phyloP scores from a whole-genome alignment of 495 filamentous ascomycete species.

The Lepidopterella palustris region DNA sequence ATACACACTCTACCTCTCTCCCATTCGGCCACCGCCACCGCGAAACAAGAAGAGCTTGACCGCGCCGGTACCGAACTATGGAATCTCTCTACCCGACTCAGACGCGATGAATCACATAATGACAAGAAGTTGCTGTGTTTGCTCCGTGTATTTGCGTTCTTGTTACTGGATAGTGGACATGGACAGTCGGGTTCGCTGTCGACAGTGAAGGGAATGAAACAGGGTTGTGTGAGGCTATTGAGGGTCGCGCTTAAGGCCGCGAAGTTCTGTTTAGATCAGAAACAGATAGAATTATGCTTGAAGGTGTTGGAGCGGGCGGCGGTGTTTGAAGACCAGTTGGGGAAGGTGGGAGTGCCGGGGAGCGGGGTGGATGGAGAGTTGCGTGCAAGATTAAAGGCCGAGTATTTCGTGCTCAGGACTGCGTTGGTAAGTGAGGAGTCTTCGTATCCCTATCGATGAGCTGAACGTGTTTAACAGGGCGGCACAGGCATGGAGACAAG shows the following conservation, averaged over 20 bases:
- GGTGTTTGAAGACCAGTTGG: conserved; percentile 52
- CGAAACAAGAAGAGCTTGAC: conserved; percentile 46
- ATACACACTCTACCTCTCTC: conserved; percentile 21
- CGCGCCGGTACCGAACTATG: conserved; percentile 51
- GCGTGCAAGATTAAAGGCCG: conserved; percentile 42
- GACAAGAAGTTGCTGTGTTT: conserved; percentile 24
- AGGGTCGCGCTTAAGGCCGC: conserved; percentile 61
- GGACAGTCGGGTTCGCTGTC: conserved; percentile 40
- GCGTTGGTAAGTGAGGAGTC: conserved; percentile 47
- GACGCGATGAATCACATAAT: conserved; percentile 19
- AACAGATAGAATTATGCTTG: conserved; percentile 49
- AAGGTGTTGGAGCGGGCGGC: conserved; percentile 59
- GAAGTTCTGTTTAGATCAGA: conserved; percentile 55
- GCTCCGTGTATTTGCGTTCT: conserved; percentile 61
- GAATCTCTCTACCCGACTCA: conserved; percentile 58
- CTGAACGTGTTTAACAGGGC: conserved; percentile 13
- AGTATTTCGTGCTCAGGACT: conserved; percentile 67
- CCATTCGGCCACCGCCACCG: conserved; percentile 15
- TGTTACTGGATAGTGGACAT: conserved; percentile 53
- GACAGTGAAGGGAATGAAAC: conserved; percentile 15
- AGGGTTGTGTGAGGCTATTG: conserved; percentile 46
- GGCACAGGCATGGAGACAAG: conserved; percentile 64
- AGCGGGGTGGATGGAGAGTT: conserved; percentile 31
- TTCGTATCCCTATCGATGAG: not conserved
- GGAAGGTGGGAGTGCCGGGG: conserved; percentile 35